Percentiles rank a stretch among this genome's conserved stretches.
Evolutionary conservation across 2,329 filamentous ascomycete genomes (phyloP).

Genomic region (Phyllosticta citriasiana): DNA sequence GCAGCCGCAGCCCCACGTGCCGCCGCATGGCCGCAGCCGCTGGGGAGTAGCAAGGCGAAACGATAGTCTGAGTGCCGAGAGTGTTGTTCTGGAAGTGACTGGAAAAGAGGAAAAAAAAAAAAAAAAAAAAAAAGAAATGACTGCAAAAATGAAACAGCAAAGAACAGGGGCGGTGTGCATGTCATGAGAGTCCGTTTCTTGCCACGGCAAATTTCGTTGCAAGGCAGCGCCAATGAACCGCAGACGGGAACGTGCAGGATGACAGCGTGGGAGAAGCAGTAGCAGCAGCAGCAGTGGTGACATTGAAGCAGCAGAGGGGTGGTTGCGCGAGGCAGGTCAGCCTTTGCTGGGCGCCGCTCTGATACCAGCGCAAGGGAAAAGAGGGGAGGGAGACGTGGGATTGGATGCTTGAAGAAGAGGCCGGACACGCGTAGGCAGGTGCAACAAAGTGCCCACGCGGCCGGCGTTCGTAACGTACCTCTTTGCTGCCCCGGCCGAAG

Average conservation of each 20-base stretch:
- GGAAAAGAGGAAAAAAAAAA: neutral
- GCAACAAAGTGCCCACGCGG: neutral
- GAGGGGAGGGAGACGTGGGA: neutral
- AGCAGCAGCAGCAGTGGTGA: neutral
- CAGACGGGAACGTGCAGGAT: neutral
- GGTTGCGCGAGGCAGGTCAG: neutral
- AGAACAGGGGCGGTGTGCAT: neutral
- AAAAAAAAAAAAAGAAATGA: neutral
- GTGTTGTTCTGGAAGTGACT: neutral
- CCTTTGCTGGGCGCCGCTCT: neutral
- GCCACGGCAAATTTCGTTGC: neutral
- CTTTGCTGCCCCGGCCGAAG: constrained; percentile 88
- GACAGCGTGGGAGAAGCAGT: neutral
- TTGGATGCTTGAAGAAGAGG: neutral
- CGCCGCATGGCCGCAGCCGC: neutral
- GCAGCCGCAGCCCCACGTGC: constrained; percentile 17
- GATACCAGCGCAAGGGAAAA: neutral
- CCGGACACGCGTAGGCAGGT: neutral
- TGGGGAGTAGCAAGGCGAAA: neutral
- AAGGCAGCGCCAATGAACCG: neutral
- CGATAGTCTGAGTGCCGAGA: neutral
- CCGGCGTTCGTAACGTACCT: constrained; percentile 43
- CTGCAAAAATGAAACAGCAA: neutral
- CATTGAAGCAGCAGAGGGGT: neutral
- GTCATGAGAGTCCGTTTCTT: neutral